Percentiles rank a stretch among this genome's conserved stretches.
phyloP scores from a whole-genome alignment of 2,329 filamentous ascomycete genomes.

The Neocatenulostroma microsporum region DNA sequence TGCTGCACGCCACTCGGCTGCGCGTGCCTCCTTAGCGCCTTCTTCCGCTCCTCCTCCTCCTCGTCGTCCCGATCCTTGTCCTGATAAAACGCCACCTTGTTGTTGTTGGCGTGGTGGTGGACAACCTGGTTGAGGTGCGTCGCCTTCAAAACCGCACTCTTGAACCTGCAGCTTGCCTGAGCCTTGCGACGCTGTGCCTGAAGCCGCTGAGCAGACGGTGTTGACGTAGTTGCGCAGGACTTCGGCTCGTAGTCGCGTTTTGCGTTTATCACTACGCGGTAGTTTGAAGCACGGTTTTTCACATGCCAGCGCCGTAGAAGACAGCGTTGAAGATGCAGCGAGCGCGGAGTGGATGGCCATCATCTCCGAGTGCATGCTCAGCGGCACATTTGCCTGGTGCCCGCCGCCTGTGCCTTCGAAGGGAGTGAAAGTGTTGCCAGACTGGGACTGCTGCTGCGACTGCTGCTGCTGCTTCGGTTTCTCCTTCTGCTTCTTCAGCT shows the following conservation, averaged over 20 bases:
- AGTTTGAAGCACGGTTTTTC: slow-evolving; percentile 46
- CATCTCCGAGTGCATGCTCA: slow-evolving; percentile 51
- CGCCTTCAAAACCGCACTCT: slow-evolving; percentile 45
- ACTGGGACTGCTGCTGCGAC: slow-evolving; percentile 21
- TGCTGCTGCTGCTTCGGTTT: slow-evolving; percentile 27
- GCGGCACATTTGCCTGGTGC: slow-evolving; percentile 35
- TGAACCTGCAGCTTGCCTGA: slow-evolving; percentile 32
- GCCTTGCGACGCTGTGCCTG: slow-evolving; percentile 15
- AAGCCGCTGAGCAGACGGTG: slow-evolving; percentile 31
- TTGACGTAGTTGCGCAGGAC: slow-evolving; percentile 41
- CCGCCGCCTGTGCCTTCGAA: slow-evolving; percentile 34
- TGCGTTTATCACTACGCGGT: slow-evolving; percentile 43
- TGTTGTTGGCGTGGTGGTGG: slow-evolving; percentile 13
- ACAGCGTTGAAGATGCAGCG: slow-evolving; percentile 37
- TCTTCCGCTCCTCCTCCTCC: slow-evolving; percentile 17
- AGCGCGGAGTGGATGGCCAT: slow-evolving; percentile 49
- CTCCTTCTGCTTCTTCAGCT: slow-evolving; percentile 27
- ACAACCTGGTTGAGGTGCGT: slow-evolving; percentile 35
- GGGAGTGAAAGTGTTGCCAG: slow-evolving; percentile 29
- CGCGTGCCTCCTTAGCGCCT: slow-evolving; percentile 5
- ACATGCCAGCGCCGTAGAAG: slow-evolving; percentile 36
- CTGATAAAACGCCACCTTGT: too few relatives aligned
- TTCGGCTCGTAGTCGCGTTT: slow-evolving; percentile 36
- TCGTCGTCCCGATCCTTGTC: slow-evolving; percentile 14
- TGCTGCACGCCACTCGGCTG: slow-evolving; percentile 14